Evolutionary conservation across 306 rosid genomes (phyloP), one percentile per base, ranked within the genome.

Genomic region (Begonia peltatifolia): DNA sequence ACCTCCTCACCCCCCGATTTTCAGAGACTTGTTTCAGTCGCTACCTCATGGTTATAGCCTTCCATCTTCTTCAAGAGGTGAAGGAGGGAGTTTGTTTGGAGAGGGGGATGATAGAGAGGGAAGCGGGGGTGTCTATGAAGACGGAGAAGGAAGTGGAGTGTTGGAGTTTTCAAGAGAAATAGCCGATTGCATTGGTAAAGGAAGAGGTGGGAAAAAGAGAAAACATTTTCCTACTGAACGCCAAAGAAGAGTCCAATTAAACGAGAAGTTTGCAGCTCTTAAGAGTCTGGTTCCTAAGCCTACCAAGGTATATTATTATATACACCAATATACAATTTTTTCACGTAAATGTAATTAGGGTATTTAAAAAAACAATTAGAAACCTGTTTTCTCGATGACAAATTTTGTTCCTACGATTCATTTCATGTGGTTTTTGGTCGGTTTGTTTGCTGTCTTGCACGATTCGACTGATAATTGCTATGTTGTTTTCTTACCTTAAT

Each of bases 1-100:
- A 51, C 95, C 94, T 58, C 95, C 94, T 22, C 95, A 83, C 50
- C 99, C 95, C 35, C 92, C 94, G 0, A 67, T 77, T 7, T 74
- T 81, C 42, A 75, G 82, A 68, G 87, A 84, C 42, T 43, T 82
- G 63, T 82, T 78, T 61, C 83, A 76, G 63, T 76, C 94, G 49
- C 68, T 89, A 6, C 95, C 95, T 16, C 70, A 67, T 3, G 94
- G 95, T 9, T 83, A 83, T 51, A 59, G 74, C 64, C 65, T 84
- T 73, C 81, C 89, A 9, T 59, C 79, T 23, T 67, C 89, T 17
- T 52, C 65, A 5, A 61, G 57, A 61, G 65, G 56, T 0, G 59
- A 74, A 55, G 79, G 61, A 22, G 84, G 69, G 44, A 70, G 81
- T 9, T 42, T 76, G 47, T 70, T 80, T 30, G 65, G 66, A 23